Base-by-base conservation (phyloP, 805 yeast species). In the Teunomyces cretensis region DNA sequence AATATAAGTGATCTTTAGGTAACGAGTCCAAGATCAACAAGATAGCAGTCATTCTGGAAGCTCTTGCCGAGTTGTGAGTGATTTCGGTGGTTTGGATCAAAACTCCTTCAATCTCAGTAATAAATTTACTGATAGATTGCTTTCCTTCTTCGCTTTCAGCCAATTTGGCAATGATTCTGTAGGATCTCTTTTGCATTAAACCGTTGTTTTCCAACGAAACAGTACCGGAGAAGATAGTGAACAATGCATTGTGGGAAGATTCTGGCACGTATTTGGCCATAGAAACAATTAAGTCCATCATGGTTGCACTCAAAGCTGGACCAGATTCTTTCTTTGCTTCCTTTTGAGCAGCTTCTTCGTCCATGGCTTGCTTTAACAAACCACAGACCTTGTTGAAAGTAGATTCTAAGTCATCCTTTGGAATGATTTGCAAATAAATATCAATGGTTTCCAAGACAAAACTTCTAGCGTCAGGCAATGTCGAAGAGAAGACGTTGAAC, bases 401-500 rank as follows among this genome's bases (percentile, higher is more conserved):
- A 42, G 71, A 74, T 45, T 78, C 79, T 50, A 94, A 69, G 52
- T 88, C 96, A 14, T 74, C 80, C 24, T 76, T 67, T 1, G 83
- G 72, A 8, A 90, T 79, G 31, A 92, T 82, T 49, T 82, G 80
- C 48, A 94, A 71, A 63, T 84, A 91, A 0, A 83, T 78, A 55
- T 89, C 91, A 56, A 92, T 88, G 8, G 97, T 83, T 50, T 92
- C 97, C 47, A 90, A 75, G 41, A 94, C 81, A 62, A 76, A 89
- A 9, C 88, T 87, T 64, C 98, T 81, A 12, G 89, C 78, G 43
- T 88, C 94, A 31, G 94, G 85, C 37, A 80, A 68, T 9, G 97
- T 90, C 54, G 90, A 91, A n/a, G 92, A 81, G 66, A 87, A 94
- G 13, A 94, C 95, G 57, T 94, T 94, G 74, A 92, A 88, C 41